Base-by-base conservation (phyloP, 2,329 filamentous ascomycete species). In the Talaromyces sp. region DNA sequence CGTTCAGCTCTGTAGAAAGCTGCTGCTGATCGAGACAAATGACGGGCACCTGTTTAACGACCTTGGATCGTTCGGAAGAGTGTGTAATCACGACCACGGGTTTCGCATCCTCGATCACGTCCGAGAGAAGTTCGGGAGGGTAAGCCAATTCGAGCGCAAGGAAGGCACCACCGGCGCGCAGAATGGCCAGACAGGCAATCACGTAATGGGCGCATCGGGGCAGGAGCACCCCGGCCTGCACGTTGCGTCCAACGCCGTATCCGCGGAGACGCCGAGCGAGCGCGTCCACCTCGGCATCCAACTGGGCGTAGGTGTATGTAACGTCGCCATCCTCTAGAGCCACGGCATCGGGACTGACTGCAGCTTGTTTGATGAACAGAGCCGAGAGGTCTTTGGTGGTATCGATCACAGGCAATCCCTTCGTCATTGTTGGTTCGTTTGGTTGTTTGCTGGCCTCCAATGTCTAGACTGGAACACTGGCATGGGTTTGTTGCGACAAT, bases 61-160 rank as follows among this genome's bases (percentile, higher is more conserved):
- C 82, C 65, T 87, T 87, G 63, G 77, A 79, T 6, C 81, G 80
- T 64, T 91, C 85, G 10, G 83, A 80, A 55, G 75, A 77, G 68
- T 85, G 82, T 0, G 89, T 91, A 63, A 93, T 78, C 3, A 92
- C 80, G 21, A 90, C 87, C 8, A 79, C 81, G 2, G 89, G 89
- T 28, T 80, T 81, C 10, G 88, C 87, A 76, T 93, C 89, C 31
- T 89, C 85, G 53, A 92, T 81, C 53, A 92, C 89, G 72, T 91
- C 88, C 53, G 87, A 82, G 61, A 93, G 77, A 51, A 92, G 77
- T 57, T 84, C 85, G 0, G 87, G 83, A 13, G 89, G 89, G 63
- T 92, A 92, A 2, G 89, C 89, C 51, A 91, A 78, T 73, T 93
- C 89, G 2, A 93, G 82, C 2, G 92, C 89, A 5, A 93, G 78